Evolutionary conservation across 208 protist genomes (phyloP).

Genomic region (Angomonas deanei): DNA sequence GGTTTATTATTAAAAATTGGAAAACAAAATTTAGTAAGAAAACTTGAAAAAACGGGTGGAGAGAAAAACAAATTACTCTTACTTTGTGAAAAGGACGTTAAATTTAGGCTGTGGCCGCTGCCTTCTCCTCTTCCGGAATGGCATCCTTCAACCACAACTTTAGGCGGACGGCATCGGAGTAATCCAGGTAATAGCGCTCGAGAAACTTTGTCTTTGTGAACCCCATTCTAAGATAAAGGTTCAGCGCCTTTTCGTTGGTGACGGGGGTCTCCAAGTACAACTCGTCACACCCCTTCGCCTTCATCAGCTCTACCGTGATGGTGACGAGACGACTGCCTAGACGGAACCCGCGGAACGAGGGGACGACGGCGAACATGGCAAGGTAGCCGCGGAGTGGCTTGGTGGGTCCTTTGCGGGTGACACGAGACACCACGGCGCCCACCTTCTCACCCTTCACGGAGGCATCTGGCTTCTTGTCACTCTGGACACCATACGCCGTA

Average conservation of each 20-base stretch:
- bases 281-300: conserved; percentile 82
- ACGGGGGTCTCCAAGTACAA: conserved; percentile 95
- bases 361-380: conserved; percentile 97
- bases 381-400: conserved; percentile 93
- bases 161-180: conserved; percentile 92
- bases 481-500: conserved; percentile 71
- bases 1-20: neutral
- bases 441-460: conserved; percentile 72
- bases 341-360: conserved; percentile 81
- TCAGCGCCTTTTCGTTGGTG: conserved; percentile 88
- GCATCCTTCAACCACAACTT: conserved; percentile 87
- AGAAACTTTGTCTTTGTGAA: conserved; percentile 91
- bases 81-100: neutral
- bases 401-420: conserved; percentile 57
- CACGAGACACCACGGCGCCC: conserved; percentile 87
- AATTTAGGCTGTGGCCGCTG: neutral
- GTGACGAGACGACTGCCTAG: conserved; percentile 90
- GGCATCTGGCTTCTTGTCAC: conserved; percentile 41
- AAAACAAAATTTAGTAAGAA: conserved; percentile 1
- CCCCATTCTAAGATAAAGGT: conserved; percentile 95
- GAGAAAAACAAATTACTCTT: too few species aligned
- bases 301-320: conserved; percentile 91
- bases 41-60: too few species aligned
- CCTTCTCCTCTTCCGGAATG: neutral
- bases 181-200: conserved; percentile 91